Conservation (phyloP, 163 green algal genomes). For the Trebouxia gelatinosa region DNA sequence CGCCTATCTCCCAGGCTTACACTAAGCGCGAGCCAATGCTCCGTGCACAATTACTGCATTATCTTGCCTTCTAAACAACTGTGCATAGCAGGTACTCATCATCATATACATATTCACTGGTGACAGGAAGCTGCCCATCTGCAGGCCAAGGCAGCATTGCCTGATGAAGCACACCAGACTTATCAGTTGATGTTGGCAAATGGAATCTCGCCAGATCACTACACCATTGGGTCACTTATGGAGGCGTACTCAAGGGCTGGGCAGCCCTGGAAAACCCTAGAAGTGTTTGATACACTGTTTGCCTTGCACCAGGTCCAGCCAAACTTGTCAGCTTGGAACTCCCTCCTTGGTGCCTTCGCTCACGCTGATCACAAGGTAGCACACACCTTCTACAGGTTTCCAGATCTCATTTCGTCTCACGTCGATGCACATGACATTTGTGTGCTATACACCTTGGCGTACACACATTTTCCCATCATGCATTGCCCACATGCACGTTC, state of each 20-base stretch:
- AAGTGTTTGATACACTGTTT: not conserved
- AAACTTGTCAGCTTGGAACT: not conserved
- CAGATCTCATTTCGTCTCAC: too few species aligned
- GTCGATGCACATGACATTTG: not conserved
- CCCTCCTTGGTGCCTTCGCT: not conserved
- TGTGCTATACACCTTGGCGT: not conserved
- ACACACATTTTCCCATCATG: not conserved
- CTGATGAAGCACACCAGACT: not conserved
- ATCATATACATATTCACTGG: too few species aligned
- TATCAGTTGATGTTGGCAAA: not conserved
- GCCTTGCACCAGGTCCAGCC: not conserved
- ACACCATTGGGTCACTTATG: not conserved
- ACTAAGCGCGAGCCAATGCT: too few species aligned
- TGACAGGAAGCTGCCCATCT: not conserved
- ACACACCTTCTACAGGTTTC: too few species aligned
- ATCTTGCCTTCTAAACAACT: too few species aligned
- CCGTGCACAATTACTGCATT: too few species aligned
- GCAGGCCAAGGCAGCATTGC: conserved; percentile 10
- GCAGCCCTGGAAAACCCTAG: not conserved
- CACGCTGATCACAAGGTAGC: conserved; percentile 15
- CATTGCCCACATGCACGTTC: too few species aligned
- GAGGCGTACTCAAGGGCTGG: not conserved
- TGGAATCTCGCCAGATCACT: not conserved
- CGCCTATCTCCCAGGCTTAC: too few species aligned
- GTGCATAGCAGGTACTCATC: too few species aligned